phyloP scores from a whole-genome alignment of 2,329 filamentous ascomycete species.

The Mycosphaerella sp. region DNA sequence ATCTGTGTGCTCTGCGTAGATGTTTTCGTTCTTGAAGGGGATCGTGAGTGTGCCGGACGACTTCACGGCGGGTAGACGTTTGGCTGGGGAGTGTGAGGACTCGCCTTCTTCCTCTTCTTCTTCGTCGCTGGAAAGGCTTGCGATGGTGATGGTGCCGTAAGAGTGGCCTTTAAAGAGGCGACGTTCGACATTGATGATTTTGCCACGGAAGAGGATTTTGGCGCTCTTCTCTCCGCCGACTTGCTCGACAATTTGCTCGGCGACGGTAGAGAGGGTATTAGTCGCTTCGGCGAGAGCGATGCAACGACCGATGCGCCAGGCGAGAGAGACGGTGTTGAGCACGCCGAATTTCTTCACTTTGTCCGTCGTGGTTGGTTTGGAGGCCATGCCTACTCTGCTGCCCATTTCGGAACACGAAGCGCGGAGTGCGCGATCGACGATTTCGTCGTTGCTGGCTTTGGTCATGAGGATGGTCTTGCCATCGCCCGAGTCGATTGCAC shows the following conservation, averaged over 20 bases:
- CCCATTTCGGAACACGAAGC: conserved; percentile 37
- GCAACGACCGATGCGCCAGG: conserved; percentile 53
- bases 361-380: conserved; percentile 37
- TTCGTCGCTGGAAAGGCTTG: conserved; percentile 17
- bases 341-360: conserved; percentile 35
- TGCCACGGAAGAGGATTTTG: conserved; percentile 56
- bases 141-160: conserved; percentile 54
- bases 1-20: conserved; percentile 47
- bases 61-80: conserved; percentile 32
- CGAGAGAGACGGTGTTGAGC: conserved; percentile 39
- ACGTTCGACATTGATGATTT: conserved; percentile 56
- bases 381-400: conserved; percentile 37
- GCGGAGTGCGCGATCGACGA: conserved; percentile 40
- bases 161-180: conserved; percentile 52
- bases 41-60: conserved; percentile 51
- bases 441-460: conserved; percentile 37
- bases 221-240: conserved; percentile 50
- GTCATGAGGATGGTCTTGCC: conserved; percentile 43
- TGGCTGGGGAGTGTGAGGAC: conserved; percentile 24
- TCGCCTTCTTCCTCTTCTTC: conserved; percentile 36
- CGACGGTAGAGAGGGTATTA: conserved; percentile 50
- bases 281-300: conserved; percentile 47
- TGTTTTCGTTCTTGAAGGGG: conserved; percentile 69
- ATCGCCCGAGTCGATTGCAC: conserved; percentile 42
- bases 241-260: conserved; percentile 53